These are phyloP conservation scores for Diaporthe helianthi DNA, from an alignment of 2,329 filamentous ascomycete genomes.

Conservation along the genomic window DNA sequence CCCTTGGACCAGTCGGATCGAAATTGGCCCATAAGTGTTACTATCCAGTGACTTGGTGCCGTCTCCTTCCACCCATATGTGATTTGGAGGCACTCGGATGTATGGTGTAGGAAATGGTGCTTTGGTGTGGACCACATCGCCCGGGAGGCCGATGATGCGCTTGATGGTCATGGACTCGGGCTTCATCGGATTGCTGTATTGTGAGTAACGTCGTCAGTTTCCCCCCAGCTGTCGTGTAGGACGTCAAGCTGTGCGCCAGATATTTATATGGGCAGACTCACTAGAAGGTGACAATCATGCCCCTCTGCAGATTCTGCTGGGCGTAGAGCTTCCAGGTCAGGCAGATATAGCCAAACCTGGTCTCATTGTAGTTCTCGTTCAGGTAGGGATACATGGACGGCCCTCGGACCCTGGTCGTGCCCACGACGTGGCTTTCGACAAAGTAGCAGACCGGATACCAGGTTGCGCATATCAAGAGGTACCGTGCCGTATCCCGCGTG, in stretches of 20 bases:
- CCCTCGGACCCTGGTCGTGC: conserved; percentile 64
- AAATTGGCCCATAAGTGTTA: conserved; percentile 88
- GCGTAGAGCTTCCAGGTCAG: conserved; percentile 66
- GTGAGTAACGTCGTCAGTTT: neutral
- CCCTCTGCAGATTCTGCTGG: conserved; percentile 65
- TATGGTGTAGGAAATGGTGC: conserved; percentile 62
- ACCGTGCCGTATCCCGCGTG: conserved; percentile 50
- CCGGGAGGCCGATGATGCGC: conserved; percentile 80
- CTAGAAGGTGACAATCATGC: conserved; percentile 79
- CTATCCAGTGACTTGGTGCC: conserved; percentile 78
- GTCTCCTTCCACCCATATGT: conserved; percentile 96
- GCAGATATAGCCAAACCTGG: conserved; percentile 60
- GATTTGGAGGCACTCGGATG: conserved; percentile 76
- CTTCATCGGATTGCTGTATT: conserved; percentile 70
- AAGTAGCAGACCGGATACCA: conserved; percentile 69
- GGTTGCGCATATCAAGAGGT: conserved; percentile 60
- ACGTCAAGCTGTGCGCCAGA: too few relatives aligned
- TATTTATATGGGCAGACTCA: conserved; percentile 48
- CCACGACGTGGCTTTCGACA: conserved; percentile 67
- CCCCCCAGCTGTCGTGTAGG: neutral
- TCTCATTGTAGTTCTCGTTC: conserved; percentile 70
- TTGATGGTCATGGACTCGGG: conserved; percentile 79
- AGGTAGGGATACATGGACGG: conserved; percentile 80
- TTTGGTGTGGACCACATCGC: conserved; percentile 76
- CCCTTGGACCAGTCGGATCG: conserved; percentile 76